phyloP scores from a whole-genome alignment of 352 stramenopile genomes.

The Globisporangium solare region DNA sequence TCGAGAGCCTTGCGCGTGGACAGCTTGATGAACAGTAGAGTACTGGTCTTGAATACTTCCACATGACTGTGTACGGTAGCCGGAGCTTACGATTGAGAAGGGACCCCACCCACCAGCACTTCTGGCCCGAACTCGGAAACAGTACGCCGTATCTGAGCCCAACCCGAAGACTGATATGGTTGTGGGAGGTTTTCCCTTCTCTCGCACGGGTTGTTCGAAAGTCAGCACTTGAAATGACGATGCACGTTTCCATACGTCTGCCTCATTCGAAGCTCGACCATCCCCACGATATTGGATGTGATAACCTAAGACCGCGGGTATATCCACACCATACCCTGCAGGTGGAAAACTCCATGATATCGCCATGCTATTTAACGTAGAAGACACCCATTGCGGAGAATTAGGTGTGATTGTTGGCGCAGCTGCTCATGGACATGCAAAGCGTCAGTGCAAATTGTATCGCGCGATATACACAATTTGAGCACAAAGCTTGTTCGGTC shows the following conservation, averaged over 20 bases:
- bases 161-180: slow-evolving; percentile 35
- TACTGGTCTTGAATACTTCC: slow-evolving; percentile 28
- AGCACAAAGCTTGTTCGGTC: not conserved
- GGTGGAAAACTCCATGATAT: slow-evolving; percentile 30
- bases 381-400: slow-evolving; percentile 22
- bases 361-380: slow-evolving; percentile 45
- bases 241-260: slow-evolving; percentile 42
- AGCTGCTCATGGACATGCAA: slow-evolving; percentile 12
- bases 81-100: slow-evolving; percentile 33
- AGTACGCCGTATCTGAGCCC: slow-evolving; percentile 37
- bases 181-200: slow-evolving; percentile 21
- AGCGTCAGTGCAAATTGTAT: not conserved
- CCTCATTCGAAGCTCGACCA: slow-evolving; percentile 31
- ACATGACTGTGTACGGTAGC: slow-evolving; percentile 37
- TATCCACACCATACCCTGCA: slow-evolving; percentile 15
- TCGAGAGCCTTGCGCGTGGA: slow-evolving; percentile 12
- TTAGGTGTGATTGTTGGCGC: slow-evolving; percentile 13
- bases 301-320: slow-evolving; percentile 51
- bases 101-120: slow-evolving; percentile 60
- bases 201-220: slow-evolving; percentile 42
- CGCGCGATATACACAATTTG: too few species aligned
- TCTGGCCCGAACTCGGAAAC: slow-evolving; percentile 55
- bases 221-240: slow-evolving; percentile 45
- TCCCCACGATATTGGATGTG: slow-evolving; percentile 48
- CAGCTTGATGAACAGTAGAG: slow-evolving; percentile 22